Percentiles rank a stretch among this genome's conserved stretches.
Conservation (phyloP, 805 yeast genomes). For the Pichia thaimueangensis region DNA sequence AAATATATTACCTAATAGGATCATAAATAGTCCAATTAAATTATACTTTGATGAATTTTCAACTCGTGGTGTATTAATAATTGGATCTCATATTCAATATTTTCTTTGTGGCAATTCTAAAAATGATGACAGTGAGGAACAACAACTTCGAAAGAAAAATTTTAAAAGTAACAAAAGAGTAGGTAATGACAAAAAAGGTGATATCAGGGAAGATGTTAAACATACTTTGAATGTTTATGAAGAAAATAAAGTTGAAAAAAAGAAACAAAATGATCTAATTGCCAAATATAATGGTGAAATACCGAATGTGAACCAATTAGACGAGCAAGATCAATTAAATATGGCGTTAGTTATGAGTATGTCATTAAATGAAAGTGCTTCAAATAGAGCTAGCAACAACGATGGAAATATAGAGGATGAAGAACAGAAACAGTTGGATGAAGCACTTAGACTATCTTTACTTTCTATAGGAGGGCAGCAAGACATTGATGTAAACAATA, state of each 20-base stretch:
- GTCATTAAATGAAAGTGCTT: constrained; percentile 17
- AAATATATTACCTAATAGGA: constrained; percentile 5
- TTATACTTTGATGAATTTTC: constrained; percentile 18
- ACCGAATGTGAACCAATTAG: constrained; percentile 19
- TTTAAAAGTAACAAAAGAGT: constrained; percentile 7
- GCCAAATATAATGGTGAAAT: constrained; percentile 42
- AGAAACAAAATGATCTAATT: constrained; percentile 23
- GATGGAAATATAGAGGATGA: not conserved
- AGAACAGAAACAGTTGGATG: not conserved
- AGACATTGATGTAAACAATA: too few species aligned
- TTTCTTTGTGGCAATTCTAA: constrained; percentile 40
- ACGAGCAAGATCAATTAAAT: constrained; percentile 35
- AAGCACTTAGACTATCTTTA: constrained; percentile 3
- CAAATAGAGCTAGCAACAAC: not conserved
- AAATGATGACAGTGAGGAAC: constrained; percentile 6
- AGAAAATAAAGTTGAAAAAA: constrained; percentile 20
- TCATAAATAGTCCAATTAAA: constrained; percentile 4
- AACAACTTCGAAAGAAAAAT: constrained; percentile 12
- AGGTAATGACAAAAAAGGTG: constrained; percentile 17
- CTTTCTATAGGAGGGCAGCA: too few species aligned
- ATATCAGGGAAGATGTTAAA: constrained; percentile 27
- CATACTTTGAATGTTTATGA: constrained; percentile 30
- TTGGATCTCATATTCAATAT: constrained; percentile 39
- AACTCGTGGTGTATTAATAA: constrained; percentile 33
- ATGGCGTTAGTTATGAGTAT: constrained; percentile 39